These are phyloP conservation scores for Panellus pusillus DNA, from an alignment of 768 basidiomycete genomes.

Conservation along the genomic window DNA sequence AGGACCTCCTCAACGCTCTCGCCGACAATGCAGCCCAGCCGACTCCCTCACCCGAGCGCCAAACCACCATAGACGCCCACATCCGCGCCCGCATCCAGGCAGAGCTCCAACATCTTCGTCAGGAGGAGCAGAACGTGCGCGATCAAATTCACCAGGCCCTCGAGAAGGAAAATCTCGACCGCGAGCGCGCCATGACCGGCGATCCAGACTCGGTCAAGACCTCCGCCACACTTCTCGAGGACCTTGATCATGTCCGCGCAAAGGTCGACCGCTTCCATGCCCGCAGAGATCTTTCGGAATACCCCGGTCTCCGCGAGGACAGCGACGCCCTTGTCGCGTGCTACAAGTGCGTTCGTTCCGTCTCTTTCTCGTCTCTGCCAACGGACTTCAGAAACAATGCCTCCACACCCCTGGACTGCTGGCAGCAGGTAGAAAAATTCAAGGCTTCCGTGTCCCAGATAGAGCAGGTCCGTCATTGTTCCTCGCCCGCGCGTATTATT, in stretches of 20 bases:
- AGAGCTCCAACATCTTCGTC: constrained; percentile 64
- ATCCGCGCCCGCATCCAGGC: constrained; percentile 70
- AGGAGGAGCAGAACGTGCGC: constrained; percentile 69
- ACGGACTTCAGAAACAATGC: constrained; percentile 41
- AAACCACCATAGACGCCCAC: constrained; percentile 70
- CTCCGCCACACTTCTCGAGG: constrained; percentile 64
- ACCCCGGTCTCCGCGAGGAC: constrained; percentile 54
- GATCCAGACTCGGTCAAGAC: constrained; percentile 47
- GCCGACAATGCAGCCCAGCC: constrained; percentile 61
- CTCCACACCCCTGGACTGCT: constrained; percentile 66
- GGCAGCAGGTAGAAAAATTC: constrained; percentile 70
- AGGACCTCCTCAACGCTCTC: constrained; percentile 78
- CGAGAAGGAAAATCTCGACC: constrained; percentile 86
- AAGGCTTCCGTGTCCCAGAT: constrained; percentile 64
- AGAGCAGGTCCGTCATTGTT: constrained; percentile 55
- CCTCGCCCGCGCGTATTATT: not conserved
- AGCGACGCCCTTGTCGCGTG: constrained; percentile 68
- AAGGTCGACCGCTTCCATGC: constrained; percentile 73
- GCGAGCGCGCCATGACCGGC: constrained; percentile 59
- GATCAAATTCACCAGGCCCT: constrained; percentile 75
- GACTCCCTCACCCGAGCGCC: constrained; percentile 64
- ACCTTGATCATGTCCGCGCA: constrained; percentile 70
- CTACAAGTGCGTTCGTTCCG: constrained; percentile 55
- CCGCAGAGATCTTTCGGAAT: constrained; percentile 52
- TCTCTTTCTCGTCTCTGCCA: not conserved